Percentiles rank a stretch among this genome's conserved stretches.
Conservation (phyloP, 306 rosid genomes). For the Sicyos baderoa region DNA sequence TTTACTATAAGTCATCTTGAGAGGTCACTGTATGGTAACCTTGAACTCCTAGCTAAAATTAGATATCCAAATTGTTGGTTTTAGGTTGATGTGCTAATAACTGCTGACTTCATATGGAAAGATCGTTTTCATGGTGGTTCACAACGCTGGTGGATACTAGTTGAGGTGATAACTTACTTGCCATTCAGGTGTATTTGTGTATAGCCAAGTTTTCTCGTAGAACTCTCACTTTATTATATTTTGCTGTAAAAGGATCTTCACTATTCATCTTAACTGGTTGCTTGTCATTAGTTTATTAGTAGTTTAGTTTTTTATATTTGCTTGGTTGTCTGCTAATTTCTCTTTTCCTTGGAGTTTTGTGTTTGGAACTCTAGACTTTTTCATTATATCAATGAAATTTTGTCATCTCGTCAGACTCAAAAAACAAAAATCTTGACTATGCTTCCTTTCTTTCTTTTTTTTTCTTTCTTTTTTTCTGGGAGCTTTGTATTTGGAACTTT, state of each 20-base stretch:
- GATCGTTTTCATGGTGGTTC: slow-evolving; percentile 86
- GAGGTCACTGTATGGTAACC: slow-evolving; percentile 4
- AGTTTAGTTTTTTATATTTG: too few species aligned
- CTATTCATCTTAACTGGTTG: too few species aligned
- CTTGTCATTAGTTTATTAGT: too few species aligned
- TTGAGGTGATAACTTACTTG: slow-evolving; percentile 52
- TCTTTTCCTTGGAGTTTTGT: too few species aligned
- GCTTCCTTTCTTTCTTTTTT: not conserved
- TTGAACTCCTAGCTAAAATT: not conserved
- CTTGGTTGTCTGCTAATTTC: too few species aligned
- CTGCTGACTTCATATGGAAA: slow-evolving; percentile 70
- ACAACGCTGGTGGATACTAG: slow-evolving; percentile 94
- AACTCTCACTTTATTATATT: not conserved
- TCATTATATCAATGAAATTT: too few species aligned
- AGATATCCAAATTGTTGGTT: slow-evolving; percentile 15
- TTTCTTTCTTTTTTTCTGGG: too few species aligned
- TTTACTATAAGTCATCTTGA: slow-evolving; percentile 5
- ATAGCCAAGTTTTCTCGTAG: slow-evolving; percentile 3
- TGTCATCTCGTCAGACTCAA: too few species aligned
- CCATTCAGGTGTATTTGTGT: slow-evolving; percentile 5
- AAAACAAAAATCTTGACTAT: not conserved
- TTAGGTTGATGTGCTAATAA: slow-evolving; percentile 72
- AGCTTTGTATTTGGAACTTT: too few species aligned
- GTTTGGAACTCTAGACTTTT: too few species aligned
- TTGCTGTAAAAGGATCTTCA: not conserved